A percentile compares a stretch with the other conserved stretches of the same genome.
phyloP scores from a whole-genome alignment of 2,329 filamentous ascomycete genomes.

The Decorospora gaudefroyi region DNA sequence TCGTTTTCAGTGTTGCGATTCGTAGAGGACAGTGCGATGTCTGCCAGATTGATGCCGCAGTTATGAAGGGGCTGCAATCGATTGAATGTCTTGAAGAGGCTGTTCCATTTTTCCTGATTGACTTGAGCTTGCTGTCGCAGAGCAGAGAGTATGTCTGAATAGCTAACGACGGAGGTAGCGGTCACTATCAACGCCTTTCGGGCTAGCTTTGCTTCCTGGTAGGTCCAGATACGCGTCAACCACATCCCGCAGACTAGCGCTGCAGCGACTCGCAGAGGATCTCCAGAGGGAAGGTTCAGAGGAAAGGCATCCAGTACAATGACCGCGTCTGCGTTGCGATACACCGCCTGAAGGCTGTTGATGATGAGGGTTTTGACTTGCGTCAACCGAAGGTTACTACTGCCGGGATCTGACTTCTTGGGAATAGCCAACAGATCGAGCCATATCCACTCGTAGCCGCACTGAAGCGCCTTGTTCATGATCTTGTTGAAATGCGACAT shows the following conservation, averaged over 20 bases:
- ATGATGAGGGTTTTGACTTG: not conserved
- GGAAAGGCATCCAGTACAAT: not conserved
- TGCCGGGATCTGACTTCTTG: not conserved
- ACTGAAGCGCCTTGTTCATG: not conserved
- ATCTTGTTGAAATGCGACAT: slow-evolving; percentile 2
- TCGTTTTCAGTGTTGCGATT: not conserved
- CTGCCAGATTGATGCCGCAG: not conserved
- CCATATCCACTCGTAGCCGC: slow-evolving; percentile 1
- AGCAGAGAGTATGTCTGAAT: not conserved
- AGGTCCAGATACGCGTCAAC: slow-evolving; percentile 1
- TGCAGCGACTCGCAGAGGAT: not conserved
- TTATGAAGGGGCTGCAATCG: not conserved
- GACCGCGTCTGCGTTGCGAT: not conserved
- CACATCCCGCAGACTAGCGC: not conserved
- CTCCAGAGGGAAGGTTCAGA: not conserved
- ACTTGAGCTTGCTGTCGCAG: not conserved
- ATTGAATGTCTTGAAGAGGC: not conserved
- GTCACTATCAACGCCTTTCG: not conserved
- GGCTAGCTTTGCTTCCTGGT: not conserved
- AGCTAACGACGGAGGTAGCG: not conserved
- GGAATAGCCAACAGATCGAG: not conserved
- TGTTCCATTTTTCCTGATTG: not conserved
- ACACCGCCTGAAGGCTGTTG: not conserved
- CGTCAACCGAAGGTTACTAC: not conserved
- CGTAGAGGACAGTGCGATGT: not conserved